A percentile compares a stretch with the other conserved stretches of the same genome.
Conservation (phyloP, 805 yeast species). For the Clavispora phyllophila region DNA sequence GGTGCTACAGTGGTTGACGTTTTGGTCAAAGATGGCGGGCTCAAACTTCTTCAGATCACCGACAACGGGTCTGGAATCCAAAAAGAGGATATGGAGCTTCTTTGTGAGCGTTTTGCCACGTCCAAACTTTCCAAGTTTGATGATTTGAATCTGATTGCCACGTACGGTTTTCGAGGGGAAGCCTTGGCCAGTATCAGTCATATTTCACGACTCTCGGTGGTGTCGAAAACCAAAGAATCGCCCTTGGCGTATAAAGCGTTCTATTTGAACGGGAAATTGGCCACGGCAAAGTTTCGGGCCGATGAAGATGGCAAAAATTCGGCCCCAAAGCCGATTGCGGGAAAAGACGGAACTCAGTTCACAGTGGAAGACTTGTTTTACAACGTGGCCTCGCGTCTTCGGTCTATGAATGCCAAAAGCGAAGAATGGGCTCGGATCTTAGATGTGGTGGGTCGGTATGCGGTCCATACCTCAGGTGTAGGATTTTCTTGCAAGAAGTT, state of each 20-base stretch:
- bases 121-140: conserved; percentile 73
- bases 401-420: conserved; percentile 56
- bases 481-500: conserved; percentile 76
- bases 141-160: conserved; percentile 63
- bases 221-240: conserved; percentile 60
- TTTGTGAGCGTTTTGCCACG: conserved; percentile 92
- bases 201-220: conserved; percentile 73
- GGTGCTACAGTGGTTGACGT: conserved; percentile 69
- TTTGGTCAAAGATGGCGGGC: conserved; percentile 85
- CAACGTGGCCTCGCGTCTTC: conserved; percentile 74
- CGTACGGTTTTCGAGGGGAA: conserved; percentile 96
- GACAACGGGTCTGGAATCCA: conserved; percentile 87
- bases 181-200: conserved; percentile 94
- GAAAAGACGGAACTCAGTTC: conserved; percentile 80
- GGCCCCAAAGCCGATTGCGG: conserved; percentile 74
- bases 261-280: conserved; percentile 64
- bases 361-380: conserved; percentile 85
- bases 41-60: conserved; percentile 76
- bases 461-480: conserved; percentile 64
- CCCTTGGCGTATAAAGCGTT: conserved; percentile 66
- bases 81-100: conserved; percentile 63
- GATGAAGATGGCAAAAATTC: conserved; percentile 20
- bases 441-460: conserved; percentile 79
- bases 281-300: conserved; percentile 35
- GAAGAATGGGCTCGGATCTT: conserved; percentile 77